Evolutionary conservation across 345 rosid genomes (phyloP), one percentile per base, ranked within the genome.

Genomic region (Euphorbia lathyris): DNA sequence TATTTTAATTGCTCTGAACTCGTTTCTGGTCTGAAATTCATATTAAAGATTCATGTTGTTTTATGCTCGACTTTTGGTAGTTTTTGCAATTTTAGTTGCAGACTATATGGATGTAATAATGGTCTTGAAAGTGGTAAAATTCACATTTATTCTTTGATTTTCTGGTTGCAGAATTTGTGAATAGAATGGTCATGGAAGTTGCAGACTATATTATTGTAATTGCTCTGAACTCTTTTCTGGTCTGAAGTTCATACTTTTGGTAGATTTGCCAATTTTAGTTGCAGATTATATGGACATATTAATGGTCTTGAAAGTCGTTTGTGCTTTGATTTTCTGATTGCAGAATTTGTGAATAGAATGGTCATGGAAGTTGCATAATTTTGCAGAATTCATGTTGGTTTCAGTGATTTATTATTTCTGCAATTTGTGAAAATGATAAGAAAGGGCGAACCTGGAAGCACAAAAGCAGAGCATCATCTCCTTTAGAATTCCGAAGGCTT

Each of bases 381-480:
- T 45, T 45, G 19, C 2, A 34, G 38, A 12, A 2, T 45, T 45
- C 19, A 12, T 45, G 51, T 14, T 14, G 51, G 17, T 45, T 45
- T 45, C 51, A 45, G 51, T 13, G 19, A 40, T 40, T 40, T 40
- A 40, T 40, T 5, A 40, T 40, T 40, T 40, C 38, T 34, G 3
- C 38, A 2, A 34, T 34, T 34, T 34, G 38, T 34, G 38, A 34
- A 7, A 34, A 34, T 34, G 58, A 22, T n/a, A 52, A 58, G n/a
- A 58, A 1, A 58, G 58, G n/a, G 51, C 12, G 66, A 27, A 87
- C 89, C 89, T 84, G 85, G 71, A 88, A 88, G 76, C 93, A 86
- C 36, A 88, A 75, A 22, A 74, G 81, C 13, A 88, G 83, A 51
- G 93, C 93, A 26, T 86, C 86, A n/a, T 88, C 88, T 45, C 90